Evolutionary conservation across 352 stramenopile species (phyloP), one percentile per base, ranked within the genome.

Genomic region (Phytophthora brassicae): DNA sequence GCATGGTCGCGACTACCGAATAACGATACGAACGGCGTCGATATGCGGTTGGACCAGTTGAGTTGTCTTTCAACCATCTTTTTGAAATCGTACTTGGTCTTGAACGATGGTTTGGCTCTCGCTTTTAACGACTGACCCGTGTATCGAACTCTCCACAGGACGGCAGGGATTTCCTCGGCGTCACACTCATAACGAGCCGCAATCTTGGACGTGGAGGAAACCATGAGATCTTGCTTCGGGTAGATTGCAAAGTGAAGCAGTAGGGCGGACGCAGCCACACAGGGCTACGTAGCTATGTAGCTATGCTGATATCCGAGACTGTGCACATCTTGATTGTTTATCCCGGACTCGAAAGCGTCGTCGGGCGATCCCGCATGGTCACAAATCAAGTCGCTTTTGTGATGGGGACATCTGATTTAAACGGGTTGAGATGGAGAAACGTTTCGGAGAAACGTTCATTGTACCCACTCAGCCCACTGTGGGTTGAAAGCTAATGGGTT

Each of bases 11-110:
- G 31, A 17, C 33, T 56, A 3, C 51, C 51, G 23, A 66, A 66
- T 8, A 66, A 23, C 19, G 59, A 52, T 1, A 66, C 26, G 42
- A 66, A 66, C 12, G 59, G 59, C 1, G 59, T 66, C 24, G 43
- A 51, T 17, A 51, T 33, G 6, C 59, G 51, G 51, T 56, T 66
- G 35, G 26, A 45, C 59, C 59, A 62, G 43, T 66, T 62, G 14
- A 66, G 42, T 26, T 66, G 59, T 28, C 43, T 20, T 33, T 62
- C 59, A 9, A 62, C 51, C 7, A 26, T 33, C 6, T 17, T 16
- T 36, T 66, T 66, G 44, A 66, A 66, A 12, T 66, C 33, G 14
- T 62, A n/a, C 20, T 66, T 61, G 26, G 43, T 62, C 20, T 61
- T 55, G 51, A 66, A 66, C 33, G 59, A 51, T 5, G 59, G 51